A percentile compares a stretch with the other conserved stretches of the same genome.
phyloP scores from a whole-genome alignment of 768 basidiomycete genomes.

The Rubroboletus pulcherrimus region DNA sequence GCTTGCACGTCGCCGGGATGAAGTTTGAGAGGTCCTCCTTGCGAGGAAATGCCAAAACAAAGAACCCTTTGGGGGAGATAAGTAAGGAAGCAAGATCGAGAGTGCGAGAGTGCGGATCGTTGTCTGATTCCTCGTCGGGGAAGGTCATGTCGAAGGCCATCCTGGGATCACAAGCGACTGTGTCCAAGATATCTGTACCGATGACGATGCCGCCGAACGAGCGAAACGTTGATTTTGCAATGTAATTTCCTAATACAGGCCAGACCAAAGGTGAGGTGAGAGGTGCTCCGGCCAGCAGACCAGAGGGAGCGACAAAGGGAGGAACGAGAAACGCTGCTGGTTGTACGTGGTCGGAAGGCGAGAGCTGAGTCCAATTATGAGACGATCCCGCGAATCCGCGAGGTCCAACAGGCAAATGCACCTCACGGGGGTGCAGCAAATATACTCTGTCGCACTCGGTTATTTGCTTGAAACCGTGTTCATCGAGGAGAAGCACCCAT shows the following conservation, averaged over 20 bases:
- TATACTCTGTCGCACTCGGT: conserved; percentile 30
- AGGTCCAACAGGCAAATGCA: conserved; percentile 41
- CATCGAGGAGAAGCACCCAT: conserved; percentile 52
- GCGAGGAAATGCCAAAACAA: conserved; percentile 36
- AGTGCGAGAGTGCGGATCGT: neutral
- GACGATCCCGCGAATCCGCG: conserved; percentile 29
- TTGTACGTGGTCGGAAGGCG: conserved; percentile 30
- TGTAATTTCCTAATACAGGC: conserved; percentile 17
- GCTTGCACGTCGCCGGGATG: conserved; percentile 34
- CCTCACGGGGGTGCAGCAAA: conserved; percentile 41
- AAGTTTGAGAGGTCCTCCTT: conserved; percentile 34
- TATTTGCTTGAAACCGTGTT: conserved; percentile 38
- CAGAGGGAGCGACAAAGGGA: conserved; percentile 50
- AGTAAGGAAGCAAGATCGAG: neutral
- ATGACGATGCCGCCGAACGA: conserved; percentile 39
- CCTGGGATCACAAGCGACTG: neutral
- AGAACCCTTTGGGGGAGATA: conserved; percentile 17
- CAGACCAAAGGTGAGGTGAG: conserved; percentile 21
- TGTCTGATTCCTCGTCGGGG: neutral
- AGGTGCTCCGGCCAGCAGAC: conserved; percentile 21
- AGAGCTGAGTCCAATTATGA: conserved; percentile 30
- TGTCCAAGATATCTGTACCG: conserved; percentile 7
- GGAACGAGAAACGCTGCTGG: conserved; percentile 54
- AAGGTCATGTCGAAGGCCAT: neutral
- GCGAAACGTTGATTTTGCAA: conserved; percentile 31